A percentile compares a stretch with the other conserved stretches of the same genome.
Conservation (phyloP, 768 basidiomycete genomes). For the Xerocomus potaroensis region DNA sequence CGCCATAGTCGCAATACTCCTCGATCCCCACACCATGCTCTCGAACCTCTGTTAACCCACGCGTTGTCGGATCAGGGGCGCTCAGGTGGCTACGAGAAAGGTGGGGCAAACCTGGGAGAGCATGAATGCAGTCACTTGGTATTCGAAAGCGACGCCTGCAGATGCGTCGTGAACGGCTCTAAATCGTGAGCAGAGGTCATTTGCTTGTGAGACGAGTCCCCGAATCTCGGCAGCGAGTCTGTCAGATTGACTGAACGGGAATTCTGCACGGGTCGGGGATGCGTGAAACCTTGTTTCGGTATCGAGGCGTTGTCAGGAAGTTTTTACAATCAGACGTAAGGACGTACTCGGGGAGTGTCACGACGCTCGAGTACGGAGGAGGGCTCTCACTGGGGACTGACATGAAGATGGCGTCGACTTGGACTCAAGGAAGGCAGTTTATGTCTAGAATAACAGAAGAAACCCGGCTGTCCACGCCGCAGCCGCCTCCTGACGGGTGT, state of each 20-base stretch:
- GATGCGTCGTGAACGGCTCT: constrained; percentile 12
- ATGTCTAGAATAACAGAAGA: too few species aligned
- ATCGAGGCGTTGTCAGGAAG: not conserved
- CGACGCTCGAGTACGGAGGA: constrained; percentile 17
- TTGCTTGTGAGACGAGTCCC: constrained; percentile 14
- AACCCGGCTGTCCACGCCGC: not conserved
- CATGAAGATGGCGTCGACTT: constrained; percentile 2
- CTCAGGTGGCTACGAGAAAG: not conserved
- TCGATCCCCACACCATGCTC: constrained; percentile 17
- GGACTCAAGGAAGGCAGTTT: too few species aligned
- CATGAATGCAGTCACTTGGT: constrained; percentile 4
- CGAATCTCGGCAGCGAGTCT: constrained; percentile 2
- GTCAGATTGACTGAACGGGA: constrained; percentile 12
- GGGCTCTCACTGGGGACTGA: constrained; percentile 8
- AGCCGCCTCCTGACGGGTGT: constrained; percentile 5
- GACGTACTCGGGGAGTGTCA: constrained; percentile 3
- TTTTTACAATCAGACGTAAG: not conserved
- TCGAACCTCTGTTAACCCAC: constrained; percentile 8
- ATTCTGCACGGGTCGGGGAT: not conserved
- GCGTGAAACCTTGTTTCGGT: not conserved
- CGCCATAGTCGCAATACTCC: constrained; percentile 8
- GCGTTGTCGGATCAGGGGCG: not conserved
- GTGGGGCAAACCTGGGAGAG: constrained; percentile 9
- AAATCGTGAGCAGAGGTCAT: constrained; percentile 8
- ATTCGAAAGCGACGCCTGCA: constrained; percentile 3